Evolutionary conservation across 2,329 filamentous ascomycete species (phyloP).

Genomic region (Pleoardoris graminearum): DNA sequence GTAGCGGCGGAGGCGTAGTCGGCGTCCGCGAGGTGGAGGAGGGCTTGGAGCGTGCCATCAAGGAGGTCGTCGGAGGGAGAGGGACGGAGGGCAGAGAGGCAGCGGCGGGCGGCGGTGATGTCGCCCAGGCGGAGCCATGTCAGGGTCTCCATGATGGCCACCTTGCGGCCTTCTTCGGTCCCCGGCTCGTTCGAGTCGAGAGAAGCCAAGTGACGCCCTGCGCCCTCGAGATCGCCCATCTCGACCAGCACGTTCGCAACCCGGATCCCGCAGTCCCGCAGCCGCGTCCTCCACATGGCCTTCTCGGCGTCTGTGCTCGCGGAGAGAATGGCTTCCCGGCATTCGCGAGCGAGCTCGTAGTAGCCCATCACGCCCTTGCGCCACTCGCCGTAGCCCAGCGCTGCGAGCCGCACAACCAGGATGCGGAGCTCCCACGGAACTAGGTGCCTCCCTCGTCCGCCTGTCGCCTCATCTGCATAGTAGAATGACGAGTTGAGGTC

Average conservation of each 20-base stretch:
- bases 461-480: conserved; percentile 14
- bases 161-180: neutral
- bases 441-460: conserved; percentile 47
- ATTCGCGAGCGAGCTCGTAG: conserved; percentile 83
- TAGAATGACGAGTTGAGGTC: conserved; percentile 62
- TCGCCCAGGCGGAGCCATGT: conserved; percentile 81
- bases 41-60: conserved; percentile 60
- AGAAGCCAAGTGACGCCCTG: conserved; percentile 70
- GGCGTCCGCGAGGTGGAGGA: conserved; percentile 78
- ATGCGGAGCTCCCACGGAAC: conserved; percentile 88
- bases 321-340: conserved; percentile 60
- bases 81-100: conserved; percentile 51
- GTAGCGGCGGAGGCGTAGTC: conserved; percentile 66
- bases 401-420: conserved; percentile 80
- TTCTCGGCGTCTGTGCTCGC: conserved; percentile 56
- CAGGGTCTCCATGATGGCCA: conserved; percentile 57
- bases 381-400: conserved; percentile 81
- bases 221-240: conserved; percentile 85
- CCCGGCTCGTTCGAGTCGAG: conserved; percentile 46
- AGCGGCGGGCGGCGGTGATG: conserved; percentile 64
- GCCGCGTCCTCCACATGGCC: conserved; percentile 69
- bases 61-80: conserved; percentile 27
- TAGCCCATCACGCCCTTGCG: conserved; percentile 85
- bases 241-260: conserved; percentile 71
- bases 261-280: conserved; percentile 73